Percentiles rank a stretch among this genome's conserved stretches.
phyloP scores from a whole-genome alignment of 2,329 filamentous ascomycete genomes.

The Pseudohalonectria lignicola region DNA sequence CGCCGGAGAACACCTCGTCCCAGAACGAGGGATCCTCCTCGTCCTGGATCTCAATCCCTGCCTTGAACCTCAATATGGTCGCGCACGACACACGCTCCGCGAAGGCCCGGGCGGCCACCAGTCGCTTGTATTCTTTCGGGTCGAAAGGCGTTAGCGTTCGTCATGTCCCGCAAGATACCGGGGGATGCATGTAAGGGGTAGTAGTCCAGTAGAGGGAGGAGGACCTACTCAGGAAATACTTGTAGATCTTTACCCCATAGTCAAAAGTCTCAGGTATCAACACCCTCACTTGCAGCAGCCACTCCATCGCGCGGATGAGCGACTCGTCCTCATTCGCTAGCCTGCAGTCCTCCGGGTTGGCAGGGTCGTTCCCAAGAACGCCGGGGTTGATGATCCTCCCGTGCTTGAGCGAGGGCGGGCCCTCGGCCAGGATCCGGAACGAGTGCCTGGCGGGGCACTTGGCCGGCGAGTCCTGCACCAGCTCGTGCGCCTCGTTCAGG shows the following conservation, averaged over 20 bases:
- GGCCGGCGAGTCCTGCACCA: conserved; percentile 1
- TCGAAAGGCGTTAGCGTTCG: too few relatives aligned
- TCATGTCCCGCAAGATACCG: too few relatives aligned
- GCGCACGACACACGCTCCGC: conserved; percentile 38
- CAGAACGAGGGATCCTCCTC: conserved; percentile 23
- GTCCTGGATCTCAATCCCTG: conserved; percentile 19
- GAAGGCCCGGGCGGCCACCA: conserved; percentile 43
- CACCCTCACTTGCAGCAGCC: conserved; percentile 65
- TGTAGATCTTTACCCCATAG: conserved; percentile 60
- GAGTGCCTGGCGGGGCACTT: conserved; percentile 24
- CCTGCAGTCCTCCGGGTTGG: conserved; percentile 43
- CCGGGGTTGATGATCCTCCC: conserved; percentile 57
- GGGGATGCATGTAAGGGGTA: too few relatives aligned
- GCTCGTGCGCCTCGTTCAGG: conserved; percentile 31
- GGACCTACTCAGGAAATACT: conserved; percentile 72
- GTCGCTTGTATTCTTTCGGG: conserved; percentile 34
- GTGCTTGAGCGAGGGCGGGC: conserved; percentile 39
- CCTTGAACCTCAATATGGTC: conserved; percentile 32
- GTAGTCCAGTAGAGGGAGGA: neutral
- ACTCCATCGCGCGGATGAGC: conserved; percentile 72
- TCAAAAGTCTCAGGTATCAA: conserved; percentile 20
- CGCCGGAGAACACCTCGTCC: conserved; percentile 24
- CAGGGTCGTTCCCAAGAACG: conserved; percentile 56
- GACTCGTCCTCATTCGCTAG: conserved; percentile 53
- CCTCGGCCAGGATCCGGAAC: conserved; percentile 40